Evolutionary conservation across 139 green algal genomes (phyloP).

Genomic region (Auxenochlorella pyrenoidosa): DNA sequence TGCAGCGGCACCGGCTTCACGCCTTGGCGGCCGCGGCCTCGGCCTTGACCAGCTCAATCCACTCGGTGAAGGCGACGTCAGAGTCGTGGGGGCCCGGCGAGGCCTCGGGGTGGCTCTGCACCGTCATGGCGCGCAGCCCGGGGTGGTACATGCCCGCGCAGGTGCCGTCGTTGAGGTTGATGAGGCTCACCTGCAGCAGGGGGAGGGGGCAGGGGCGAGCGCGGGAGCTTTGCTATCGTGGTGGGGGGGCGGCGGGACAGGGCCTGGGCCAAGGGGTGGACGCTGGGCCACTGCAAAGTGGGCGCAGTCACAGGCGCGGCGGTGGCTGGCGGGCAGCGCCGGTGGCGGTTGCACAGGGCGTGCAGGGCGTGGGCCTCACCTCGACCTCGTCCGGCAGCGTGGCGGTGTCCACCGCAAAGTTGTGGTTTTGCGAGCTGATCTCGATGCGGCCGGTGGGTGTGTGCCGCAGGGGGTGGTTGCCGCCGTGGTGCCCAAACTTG

Average conservation of each 20-base stretch:
- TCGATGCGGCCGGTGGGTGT: slow-evolving; percentile 59
- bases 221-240: background rate
- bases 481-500: slow-evolving; percentile 99
- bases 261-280: too few species aligned
- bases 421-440: slow-evolving; percentile 93
- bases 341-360: background rate
- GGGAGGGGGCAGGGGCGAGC: background rate
- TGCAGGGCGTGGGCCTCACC: slow-evolving; percentile 48
- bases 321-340: too few species aligned
- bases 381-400: slow-evolving; percentile 89
- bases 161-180: slow-evolving; percentile 99
- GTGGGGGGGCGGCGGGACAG: too few species aligned
- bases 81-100: slow-evolving; percentile 97
- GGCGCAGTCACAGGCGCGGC: too few species aligned
- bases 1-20: background rate
- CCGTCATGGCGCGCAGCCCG: slow-evolving; percentile 79
- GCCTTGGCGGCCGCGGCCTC: slow-evolving; percentile 35
- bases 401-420: slow-evolving; percentile 97
- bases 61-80: slow-evolving; percentile 94
- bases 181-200: slow-evolving; percentile 74
- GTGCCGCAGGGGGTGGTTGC: slow-evolving; percentile 97
- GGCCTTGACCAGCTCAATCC: slow-evolving; percentile 53
- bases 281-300: too few species aligned
- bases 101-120: slow-evolving; percentile 98
- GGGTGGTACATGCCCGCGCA: slow-evolving; percentile 84